Evolutionary conservation across 2,329 filamentous ascomycete genomes (phyloP).

Genomic region (Orbilia ellipsospora): DNA sequence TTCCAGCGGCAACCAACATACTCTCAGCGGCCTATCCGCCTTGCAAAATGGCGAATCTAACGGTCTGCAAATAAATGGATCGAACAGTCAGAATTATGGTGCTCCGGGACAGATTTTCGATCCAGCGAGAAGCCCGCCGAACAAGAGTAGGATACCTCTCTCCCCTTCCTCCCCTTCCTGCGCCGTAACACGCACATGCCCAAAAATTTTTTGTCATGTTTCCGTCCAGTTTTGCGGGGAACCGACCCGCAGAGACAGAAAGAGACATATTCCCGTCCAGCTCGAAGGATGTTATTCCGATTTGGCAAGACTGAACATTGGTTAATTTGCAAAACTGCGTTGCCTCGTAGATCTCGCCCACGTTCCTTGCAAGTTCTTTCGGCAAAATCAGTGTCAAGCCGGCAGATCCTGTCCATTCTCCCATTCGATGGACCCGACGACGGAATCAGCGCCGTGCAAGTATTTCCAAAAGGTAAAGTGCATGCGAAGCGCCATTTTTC

Average conservation of each 20-base stretch:
- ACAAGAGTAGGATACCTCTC: slow-evolving; percentile 48
- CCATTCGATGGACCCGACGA: slow-evolving; percentile 85
- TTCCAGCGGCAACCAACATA: slow-evolving; percentile 53
- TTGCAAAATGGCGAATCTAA: slow-evolving; percentile 48
- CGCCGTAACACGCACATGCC: background rate
- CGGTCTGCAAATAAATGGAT: slow-evolving; percentile 49
- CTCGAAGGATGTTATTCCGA: slow-evolving; percentile 46
- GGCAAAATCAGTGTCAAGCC: slow-evolving; percentile 94
- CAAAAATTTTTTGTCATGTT: slow-evolving; percentile 1
- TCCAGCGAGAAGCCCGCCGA: slow-evolving; percentile 46
- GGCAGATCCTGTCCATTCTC: slow-evolving; percentile 96
- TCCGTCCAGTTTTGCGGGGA: slow-evolving; percentile 19
- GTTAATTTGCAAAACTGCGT: slow-evolving; percentile 48
- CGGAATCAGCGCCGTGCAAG: slow-evolving; percentile 91
- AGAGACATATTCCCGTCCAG: background rate
- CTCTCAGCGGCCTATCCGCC: slow-evolving; percentile 36
- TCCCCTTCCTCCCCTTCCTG: slow-evolving; percentile 13
- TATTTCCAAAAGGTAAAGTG: slow-evolving; percentile 92
- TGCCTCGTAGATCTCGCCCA: slow-evolving; percentile 81
- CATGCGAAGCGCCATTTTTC: slow-evolving; percentile 41
- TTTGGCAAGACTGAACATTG: slow-evolving; percentile 28
- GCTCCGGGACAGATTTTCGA: slow-evolving; percentile 33
- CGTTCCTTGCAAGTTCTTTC: slow-evolving; percentile 99
- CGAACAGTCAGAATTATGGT: slow-evolving; percentile 38
- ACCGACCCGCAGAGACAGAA: slow-evolving; percentile 2